Evolutionary conservation across 164 flowering plant species (phyloP).

Genomic region (Paratinospora sagittata): DNA sequence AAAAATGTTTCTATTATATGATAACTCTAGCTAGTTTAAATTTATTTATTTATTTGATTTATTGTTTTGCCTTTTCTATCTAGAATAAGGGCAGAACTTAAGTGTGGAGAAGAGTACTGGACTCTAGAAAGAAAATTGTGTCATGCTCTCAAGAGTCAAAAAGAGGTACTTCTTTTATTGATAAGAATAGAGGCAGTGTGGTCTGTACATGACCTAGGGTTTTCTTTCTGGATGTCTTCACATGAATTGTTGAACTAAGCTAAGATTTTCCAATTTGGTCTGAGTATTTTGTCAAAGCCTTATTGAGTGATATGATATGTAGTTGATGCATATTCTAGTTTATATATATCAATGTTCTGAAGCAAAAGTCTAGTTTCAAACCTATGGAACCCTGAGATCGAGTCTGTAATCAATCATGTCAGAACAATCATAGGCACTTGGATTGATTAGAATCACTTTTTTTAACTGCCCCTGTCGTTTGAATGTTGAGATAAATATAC

Average conservation of each 20-base stretch:
- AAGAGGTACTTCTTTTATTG: slow-evolving; percentile 38
- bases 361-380: not conserved
- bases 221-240: not conserved
- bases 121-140: slow-evolving; percentile 81
- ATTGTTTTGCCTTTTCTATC: slow-evolving; percentile 11
- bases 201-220: not conserved
- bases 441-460: too few species aligned
- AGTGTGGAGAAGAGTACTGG: slow-evolving; percentile 83
- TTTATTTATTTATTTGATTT: too few species aligned
- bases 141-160: slow-evolving; percentile 33
- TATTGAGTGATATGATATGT: not conserved
- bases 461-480: too few species aligned
- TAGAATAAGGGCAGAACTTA: slow-evolving; percentile 66
- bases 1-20: not conserved
- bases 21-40: not conserved
- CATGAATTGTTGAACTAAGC: not conserved
- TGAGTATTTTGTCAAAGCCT: not conserved
- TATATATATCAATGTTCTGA: not conserved
- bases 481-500: not conserved
- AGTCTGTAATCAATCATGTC: not conserved
- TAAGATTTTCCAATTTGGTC: not conserved
- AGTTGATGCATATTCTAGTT: slow-evolving; percentile 1
- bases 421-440: not conserved
- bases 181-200: not conserved
- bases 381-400: not conserved